Evolutionary conservation across 805 yeast species (phyloP), one percentile per base, ranked within the genome.

Genomic region (Monosporozyma aquatica): DNA sequence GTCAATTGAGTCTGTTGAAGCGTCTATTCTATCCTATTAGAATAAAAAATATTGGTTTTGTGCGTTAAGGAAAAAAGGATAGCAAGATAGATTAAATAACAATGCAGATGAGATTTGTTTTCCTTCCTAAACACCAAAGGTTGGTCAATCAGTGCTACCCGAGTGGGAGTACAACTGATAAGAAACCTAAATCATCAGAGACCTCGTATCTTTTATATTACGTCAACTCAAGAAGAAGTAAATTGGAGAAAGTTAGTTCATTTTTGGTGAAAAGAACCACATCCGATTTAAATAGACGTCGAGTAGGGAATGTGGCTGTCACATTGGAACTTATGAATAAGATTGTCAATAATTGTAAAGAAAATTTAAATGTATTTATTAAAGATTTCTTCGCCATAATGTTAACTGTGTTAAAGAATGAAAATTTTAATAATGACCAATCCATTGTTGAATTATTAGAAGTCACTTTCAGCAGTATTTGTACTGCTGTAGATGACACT

Each of bases 111-210:
- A 37, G 47, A 21, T 38, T 44, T 8, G 51, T 75, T 25, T 76
- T 77, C 53, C 69, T 71, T 36, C 84, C 95, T 2, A 89, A 90
- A 59, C 97, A 89, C 62, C 97, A 89, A 63, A 80, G 85, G 56
- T 71, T 89, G 55, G 84, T 92, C 29, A 74, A 82, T 40, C 95
- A 86, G 61, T 92, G 97, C 67, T 90, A 90, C 61, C 97, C 95
- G 5, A 75, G 92, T 2, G 96, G 97, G 2, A 73, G 87, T 47
- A 81, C 79, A 6, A 73, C 74, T 5, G 97, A 89, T 56, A 89
- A 89, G 66, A 81, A 82, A 54, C 95, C 98, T 13, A 89, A 90
- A 60, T 78, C 95, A 2, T 86, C 95, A 17, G 97, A 92, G 60
- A 71, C 94, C 37, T 82, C 94, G 45, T 87, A 87, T 58, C 70